phyloP scores from a whole-genome alignment of 306 rosid genomes.

The Vigna angularis region DNA sequence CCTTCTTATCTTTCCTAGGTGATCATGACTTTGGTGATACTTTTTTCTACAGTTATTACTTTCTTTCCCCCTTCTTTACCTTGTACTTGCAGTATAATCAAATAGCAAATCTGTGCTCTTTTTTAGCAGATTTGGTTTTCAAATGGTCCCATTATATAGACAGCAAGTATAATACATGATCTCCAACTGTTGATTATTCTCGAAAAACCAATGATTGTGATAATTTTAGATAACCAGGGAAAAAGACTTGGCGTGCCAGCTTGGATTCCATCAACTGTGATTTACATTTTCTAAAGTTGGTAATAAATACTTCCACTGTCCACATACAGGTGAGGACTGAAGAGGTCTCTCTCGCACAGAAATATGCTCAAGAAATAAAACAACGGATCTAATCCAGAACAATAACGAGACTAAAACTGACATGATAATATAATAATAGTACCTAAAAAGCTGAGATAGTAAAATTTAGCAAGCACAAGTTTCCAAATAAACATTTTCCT shows the following conservation, averaged over 20 bases:
- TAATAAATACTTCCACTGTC: slow-evolving; percentile 15
- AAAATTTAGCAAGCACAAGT: slow-evolving; percentile 39
- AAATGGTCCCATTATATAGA: slow-evolving; percentile 39
- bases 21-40: slow-evolving; percentile 34
- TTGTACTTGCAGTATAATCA: slow-evolving; percentile 30
- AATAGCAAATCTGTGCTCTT: slow-evolving; percentile 30
- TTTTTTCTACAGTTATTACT: slow-evolving; percentile 10
- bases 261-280: slow-evolving; percentile 49
- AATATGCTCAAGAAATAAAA: slow-evolving; percentile 44
- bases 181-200: slow-evolving; percentile 40
- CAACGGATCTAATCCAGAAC: slow-evolving; percentile 30
- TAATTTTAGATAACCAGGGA: slow-evolving; percentile 35
- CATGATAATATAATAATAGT: slow-evolving; percentile 14
- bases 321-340: slow-evolving; percentile 37
- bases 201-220: slow-evolving; percentile 37
- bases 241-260: slow-evolving; percentile 45
- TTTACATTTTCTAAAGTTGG: slow-evolving; percentile 36
- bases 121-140: slow-evolving; percentile 28
- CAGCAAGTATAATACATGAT: slow-evolving; percentile 41
- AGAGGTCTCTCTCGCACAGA: slow-evolving; percentile 28
- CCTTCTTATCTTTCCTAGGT: slow-evolving; percentile 22
- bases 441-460: slow-evolving; percentile 37
- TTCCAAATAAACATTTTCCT: not conserved
- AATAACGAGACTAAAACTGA: slow-evolving; percentile 25
- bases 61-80: slow-evolving; percentile 18